Evolutionary conservation across 2,329 filamentous ascomycete genomes (phyloP).

Genomic region (Dichotomopilus funicola): DNA sequence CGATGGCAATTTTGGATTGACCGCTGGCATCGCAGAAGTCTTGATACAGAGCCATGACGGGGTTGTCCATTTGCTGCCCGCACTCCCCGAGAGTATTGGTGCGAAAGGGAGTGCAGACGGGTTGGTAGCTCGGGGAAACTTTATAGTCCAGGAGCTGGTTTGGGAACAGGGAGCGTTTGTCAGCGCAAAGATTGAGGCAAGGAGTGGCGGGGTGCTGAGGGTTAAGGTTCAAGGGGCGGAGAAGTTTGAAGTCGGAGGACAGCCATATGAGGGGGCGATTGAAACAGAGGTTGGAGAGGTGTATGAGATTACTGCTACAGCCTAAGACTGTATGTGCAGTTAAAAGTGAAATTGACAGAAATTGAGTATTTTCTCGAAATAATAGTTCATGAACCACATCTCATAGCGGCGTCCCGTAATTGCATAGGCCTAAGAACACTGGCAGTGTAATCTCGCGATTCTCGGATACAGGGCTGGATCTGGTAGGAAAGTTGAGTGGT

Average conservation of each 20-base stretch:
- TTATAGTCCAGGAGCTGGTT: neutral
- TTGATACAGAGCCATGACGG: slow-evolving; percentile 1
- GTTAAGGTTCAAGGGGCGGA: neutral
- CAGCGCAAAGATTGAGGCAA: neutral
- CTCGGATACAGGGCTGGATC: no score
- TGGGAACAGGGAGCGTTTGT: neutral
- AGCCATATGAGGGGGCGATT: neutral
- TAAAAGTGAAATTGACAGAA: no score
- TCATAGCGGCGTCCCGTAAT: no score
- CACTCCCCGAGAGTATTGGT: neutral
- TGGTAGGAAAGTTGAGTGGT: no score
- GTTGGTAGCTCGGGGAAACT: neutral
- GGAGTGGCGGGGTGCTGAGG: neutral
- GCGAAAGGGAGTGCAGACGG: neutral
- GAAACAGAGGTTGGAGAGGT: neutral
- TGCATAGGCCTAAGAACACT: no score
- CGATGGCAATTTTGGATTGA: slow-evolving; percentile 1
- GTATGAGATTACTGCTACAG: slow-evolving; percentile 1
- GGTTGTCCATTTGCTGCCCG: neutral
- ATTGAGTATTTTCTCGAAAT: no score
- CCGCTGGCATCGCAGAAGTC: neutral
- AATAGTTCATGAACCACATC: no score
- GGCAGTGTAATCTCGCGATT: no score
- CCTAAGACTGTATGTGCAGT: neutral
- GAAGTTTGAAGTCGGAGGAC: neutral